Evolutionary conservation across 306 rosid genomes (phyloP), one percentile per base, ranked within the genome.

Genomic region (Inga leiocalycina): DNA sequence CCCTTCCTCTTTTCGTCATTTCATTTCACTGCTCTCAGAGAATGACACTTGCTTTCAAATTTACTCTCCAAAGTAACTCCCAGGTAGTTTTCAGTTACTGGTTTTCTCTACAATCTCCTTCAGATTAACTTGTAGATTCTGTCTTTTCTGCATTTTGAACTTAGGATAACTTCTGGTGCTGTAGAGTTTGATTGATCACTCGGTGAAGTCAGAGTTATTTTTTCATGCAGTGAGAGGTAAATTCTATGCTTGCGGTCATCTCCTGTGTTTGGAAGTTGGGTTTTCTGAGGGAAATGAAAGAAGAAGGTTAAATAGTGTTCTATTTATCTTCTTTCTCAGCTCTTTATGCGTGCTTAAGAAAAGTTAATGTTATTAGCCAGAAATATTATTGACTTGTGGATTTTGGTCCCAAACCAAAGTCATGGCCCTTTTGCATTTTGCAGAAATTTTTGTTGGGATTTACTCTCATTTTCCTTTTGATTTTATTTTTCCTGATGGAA

Each of bases 51-150:
- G 41, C 8, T 12, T 45, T 39, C 48, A 24, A 83, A 82, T 89
- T 82, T 66, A 65, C 15, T 41, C 75, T 57, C 56, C 24, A 30
- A 8, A 14, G n/a, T 34, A 43, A 54, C 66, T 85, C 77, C 73
- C 41, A 79, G 89, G 86, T 81, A 78, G 56, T 27, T 44, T 72
- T 24, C 59, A 22, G 0, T 46, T 44, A 74, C 9, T 77, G 84
- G 14, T 46, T 76, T 41, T 16, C 37, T 27, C 8, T 74, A 1
- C 48, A 10, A 35, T 45, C n/a, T 66, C 39, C 34, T 44, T n/a
- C 22, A 51, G n/a, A 7, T 59, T 77, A 48, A 75, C 49, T 43
- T 27, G 20, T 56, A 24, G 76, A 27, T 75, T 71, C 45, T 59
- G 5, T 74, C 61, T 73, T 73, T 48, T 41, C 46, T 54, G 51